Evolutionary conservation across 2,329 filamentous ascomycete species (phyloP).

Genomic region (Zymoseptoria passerinii): DNA sequence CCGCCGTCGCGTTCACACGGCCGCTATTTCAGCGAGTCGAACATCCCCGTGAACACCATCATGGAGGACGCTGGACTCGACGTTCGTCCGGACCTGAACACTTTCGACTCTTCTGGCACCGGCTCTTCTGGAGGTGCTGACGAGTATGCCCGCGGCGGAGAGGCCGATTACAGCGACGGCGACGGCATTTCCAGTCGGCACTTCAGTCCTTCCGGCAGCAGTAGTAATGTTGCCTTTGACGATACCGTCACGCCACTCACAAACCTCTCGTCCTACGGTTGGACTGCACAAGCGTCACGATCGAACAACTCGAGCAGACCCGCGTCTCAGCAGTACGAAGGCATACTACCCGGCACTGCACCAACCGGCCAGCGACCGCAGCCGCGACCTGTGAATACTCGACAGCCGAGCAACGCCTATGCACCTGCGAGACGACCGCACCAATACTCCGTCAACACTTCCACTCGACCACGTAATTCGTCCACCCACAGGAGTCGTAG

Average conservation of each 20-base stretch:
- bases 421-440: slow-evolving; percentile 41
- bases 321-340: slow-evolving; percentile 14
- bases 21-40: slow-evolving; percentile 16
- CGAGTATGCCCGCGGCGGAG: slow-evolving; percentile 14
- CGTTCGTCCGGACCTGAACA: slow-evolving; percentile 24
- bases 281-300: slow-evolving; percentile 10
- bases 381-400: slow-evolving; percentile 34
- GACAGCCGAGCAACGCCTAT: slow-evolving; percentile 44
- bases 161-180: slow-evolving; percentile 21
- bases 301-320: not conserved
- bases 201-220: slow-evolving; percentile 16
- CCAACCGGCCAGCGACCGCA: not conserved
- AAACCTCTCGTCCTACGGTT: slow-evolving; percentile 23
- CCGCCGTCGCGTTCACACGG: slow-evolving; percentile 10
- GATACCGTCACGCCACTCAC: slow-evolving; percentile 25
- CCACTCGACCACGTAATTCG: slow-evolving; percentile 46
- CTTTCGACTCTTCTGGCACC: slow-evolving; percentile 26
- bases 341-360: slow-evolving; percentile 8
- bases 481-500: slow-evolving; percentile 48
- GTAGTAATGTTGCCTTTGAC: slow-evolving; percentile 7
- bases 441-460: slow-evolving; percentile 38
- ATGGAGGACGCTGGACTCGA: slow-evolving; percentile 27
- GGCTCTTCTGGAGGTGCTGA: slow-evolving; percentile 21
- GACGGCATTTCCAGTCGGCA: slow-evolving; percentile 20
- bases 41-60: slow-evolving; percentile 18